These are phyloP conservation scores for Globisporangium polare DNA, from an alignment of 352 stramenopile species.

Conservation along the genomic window DNA sequence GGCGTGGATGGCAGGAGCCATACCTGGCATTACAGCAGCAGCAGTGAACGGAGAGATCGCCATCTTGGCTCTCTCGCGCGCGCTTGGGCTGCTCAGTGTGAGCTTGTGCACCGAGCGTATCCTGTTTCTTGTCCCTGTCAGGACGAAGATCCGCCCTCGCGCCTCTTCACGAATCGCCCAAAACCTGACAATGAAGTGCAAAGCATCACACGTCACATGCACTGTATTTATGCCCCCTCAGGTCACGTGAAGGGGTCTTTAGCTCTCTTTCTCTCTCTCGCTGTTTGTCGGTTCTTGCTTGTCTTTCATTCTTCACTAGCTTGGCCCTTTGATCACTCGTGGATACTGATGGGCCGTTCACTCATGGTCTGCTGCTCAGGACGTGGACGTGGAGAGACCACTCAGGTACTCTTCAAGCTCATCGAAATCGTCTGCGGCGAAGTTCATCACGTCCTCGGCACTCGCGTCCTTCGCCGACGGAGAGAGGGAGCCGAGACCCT, in stretches of 20 bases:
- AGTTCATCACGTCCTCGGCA: constrained; percentile 76
- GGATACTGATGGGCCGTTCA: neutral
- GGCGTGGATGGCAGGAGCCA: neutral
- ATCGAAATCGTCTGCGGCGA: constrained; percentile 85
- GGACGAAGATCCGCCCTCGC: constrained; percentile 2
- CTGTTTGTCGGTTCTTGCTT: neutral
- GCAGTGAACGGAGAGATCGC: constrained; percentile 23
- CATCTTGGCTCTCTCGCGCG: neutral
- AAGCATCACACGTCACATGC: constrained; percentile 11
- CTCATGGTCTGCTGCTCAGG: constrained; percentile 1
- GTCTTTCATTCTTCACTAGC: neutral
- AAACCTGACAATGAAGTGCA: neutral
- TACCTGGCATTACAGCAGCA: constrained; percentile 27
- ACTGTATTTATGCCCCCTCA: constrained; percentile 11
- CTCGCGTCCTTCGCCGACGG: constrained; percentile 40
- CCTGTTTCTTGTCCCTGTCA: neutral
- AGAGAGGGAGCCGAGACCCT: constrained; percentile 47
- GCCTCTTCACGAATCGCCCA: constrained; percentile 1
- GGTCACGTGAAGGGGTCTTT: neutral
- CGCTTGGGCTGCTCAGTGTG: neutral
- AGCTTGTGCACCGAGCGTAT: neutral
- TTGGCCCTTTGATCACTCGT: neutral
- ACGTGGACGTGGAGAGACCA: constrained; percentile 52
- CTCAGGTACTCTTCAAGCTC: constrained; percentile 87
- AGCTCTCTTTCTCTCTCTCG: neutral